Base-by-base conservation (phyloP, 495 filamentous ascomycete species). In the Xylaria curta region DNA sequence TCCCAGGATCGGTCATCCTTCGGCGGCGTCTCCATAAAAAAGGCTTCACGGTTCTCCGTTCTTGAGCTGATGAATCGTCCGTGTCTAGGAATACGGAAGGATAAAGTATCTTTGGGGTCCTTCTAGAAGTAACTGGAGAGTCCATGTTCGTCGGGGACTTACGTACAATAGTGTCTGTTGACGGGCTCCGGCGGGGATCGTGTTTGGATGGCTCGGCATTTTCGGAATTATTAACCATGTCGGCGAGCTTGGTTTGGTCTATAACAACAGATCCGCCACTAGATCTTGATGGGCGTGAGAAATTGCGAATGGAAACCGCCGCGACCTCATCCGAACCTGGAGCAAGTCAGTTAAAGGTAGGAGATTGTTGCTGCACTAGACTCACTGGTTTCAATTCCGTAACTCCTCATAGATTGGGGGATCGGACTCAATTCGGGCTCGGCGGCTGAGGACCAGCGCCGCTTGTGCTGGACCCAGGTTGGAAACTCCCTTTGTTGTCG, bases 361-460 rank as follows among this genome's bases (percentile, higher is more conserved):
- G 33, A 12, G 13, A 38, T 15, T 0, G 13, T 12, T 13, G 46
- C 9, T 17, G 19, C 15, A 70, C n/a, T 7, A 46, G 6, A 33
- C 81, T 77, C 58, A 82, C 81, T 73, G 72, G 66, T 74, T 62
- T 61, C 66, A 36, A 75, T 71, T 28, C 72, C 77, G 64, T 68
- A 72, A 73, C 75, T 79, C 21, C 73, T 73, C n/a, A 78, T 53
- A 17, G 84, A 84, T 72, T 86, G 83, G 21, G 76, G 72, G 53
- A 87, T 86, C 1, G 85, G 84, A 63, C 83, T 85, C 58, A 85
- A 66, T 19, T 76, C 77, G 13, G 85, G 85, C 64, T 84, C 82
- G 21, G 62, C 47, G 13, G 82, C 82, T n/a, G 82, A 86, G 19
- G 81, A 85, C 86, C 86, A 88, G 9, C 81, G 80, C 15, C 76